phyloP scores from a whole-genome alignment of 2,329 filamentous ascomycete genomes.

The Aspergillus clavatus region DNA sequence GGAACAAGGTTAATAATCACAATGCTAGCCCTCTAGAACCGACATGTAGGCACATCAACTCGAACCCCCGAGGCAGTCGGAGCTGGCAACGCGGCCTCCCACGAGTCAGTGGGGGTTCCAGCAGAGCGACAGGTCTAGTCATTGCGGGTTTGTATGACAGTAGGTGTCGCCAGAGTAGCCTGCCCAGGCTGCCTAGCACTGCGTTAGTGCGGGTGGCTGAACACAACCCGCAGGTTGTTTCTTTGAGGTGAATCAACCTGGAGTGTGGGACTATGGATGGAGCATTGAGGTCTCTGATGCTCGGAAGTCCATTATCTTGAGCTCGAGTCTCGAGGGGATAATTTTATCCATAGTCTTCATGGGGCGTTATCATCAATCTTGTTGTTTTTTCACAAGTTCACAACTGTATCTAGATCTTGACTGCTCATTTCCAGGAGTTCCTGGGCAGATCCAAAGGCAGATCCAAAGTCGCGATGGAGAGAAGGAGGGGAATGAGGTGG shows the following conservation, averaged over 20 bases:
- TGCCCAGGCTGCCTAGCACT: slow-evolving; percentile 7
- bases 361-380: too few relatives aligned
- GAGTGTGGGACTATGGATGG: too few relatives aligned
- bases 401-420: too few relatives aligned
- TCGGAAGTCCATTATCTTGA: background rate
- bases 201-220: slow-evolving; percentile 6
- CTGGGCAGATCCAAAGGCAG: too few relatives aligned
- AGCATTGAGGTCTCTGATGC: background rate
- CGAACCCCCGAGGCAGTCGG: background rate
- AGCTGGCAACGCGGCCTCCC: background rate
- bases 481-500: too few relatives aligned
- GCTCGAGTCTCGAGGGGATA: too few relatives aligned
- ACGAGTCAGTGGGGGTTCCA: background rate
- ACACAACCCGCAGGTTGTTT: slow-evolving; percentile 3
- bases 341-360: too few relatives aligned
- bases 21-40: background rate
- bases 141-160: slow-evolving; percentile 12
- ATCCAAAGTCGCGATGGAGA: too few relatives aligned
- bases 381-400: too few relatives aligned
- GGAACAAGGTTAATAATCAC: background rate
- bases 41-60: too few relatives aligned
- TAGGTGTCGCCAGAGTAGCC: slow-evolving; percentile 9
- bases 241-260: slow-evolving; percentile 2
- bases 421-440: too few relatives aligned
- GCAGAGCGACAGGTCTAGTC: background rate